Evolutionary conservation across 164 flowering plant genomes (phyloP).

Genomic region (Sedum album): DNA sequence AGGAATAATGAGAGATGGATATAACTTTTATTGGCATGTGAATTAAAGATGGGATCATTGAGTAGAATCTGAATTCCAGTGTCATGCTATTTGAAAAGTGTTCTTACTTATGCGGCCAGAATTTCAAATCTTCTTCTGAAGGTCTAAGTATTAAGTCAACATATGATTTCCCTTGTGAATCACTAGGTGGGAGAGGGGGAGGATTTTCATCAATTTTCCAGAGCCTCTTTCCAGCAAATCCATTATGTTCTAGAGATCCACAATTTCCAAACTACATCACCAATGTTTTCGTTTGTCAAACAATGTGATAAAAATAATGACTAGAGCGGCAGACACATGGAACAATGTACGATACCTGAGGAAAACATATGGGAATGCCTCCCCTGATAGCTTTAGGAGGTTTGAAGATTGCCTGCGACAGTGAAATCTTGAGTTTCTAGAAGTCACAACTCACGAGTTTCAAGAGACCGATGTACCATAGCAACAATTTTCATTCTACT

Average conservation of each 20-base stretch:
- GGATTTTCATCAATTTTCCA: conserved; percentile 78
- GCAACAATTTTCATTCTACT: no score
- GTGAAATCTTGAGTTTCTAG: not conserved
- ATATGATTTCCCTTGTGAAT: conserved; percentile 50
- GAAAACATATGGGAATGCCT: no score
- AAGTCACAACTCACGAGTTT: no score
- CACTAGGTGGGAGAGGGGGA: conserved; percentile 54
- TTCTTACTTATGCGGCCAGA: conserved; percentile 81
- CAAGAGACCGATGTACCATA: no score
- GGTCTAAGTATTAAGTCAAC: conserved; percentile 75
- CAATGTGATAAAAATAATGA: not conserved
- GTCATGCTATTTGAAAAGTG: not conserved
- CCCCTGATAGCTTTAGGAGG: conserved; percentile 72
- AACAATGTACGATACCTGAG: conserved; percentile 48
- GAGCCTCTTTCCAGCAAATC: conserved; percentile 80
- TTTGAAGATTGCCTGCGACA: conserved; percentile 68
- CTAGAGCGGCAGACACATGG: not conserved
- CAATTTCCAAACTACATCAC: conserved; percentile 64
- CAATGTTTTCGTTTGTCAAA: conserved; percentile 4
- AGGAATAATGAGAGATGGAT: not conserved
- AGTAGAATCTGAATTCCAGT: not conserved
- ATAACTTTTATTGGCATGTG: not conserved
- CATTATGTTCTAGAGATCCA: conserved; percentile 81
- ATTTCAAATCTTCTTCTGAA: conserved; percentile 78
- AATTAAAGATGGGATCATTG: not conserved